A percentile compares a stretch with the other conserved stretches of the same genome.
These are phyloP conservation scores for Shiraia bambusicola DNA, from an alignment of 2,329 filamentous ascomycete genomes.

Conservation along the genomic window DNA sequence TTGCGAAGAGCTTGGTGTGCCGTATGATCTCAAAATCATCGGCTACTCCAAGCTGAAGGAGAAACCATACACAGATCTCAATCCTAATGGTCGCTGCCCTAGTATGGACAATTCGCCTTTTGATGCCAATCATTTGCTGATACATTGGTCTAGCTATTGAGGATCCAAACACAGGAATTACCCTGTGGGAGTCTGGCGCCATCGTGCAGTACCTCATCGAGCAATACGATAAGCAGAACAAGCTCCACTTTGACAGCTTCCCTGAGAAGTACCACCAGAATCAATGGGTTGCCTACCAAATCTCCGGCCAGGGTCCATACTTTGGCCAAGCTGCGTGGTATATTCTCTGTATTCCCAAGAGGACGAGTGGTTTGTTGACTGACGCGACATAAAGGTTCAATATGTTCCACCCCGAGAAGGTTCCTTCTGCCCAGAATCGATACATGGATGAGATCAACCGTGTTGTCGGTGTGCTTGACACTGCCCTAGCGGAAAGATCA, in stretches of 20 bases:
- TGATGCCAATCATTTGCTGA: too few species aligned
- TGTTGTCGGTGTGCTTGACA: too few species aligned
- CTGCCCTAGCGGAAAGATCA: too few species aligned
- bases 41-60: slow-evolving; percentile 46
- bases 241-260: slow-evolving; percentile 46
- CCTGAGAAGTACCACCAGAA: slow-evolving; percentile 43
- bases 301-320: too few species aligned
- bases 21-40: slow-evolving; percentile 42
- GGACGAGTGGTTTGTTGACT: too few species aligned
- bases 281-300: slow-evolving; percentile 51
- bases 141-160: slow-evolving; percentile 50
- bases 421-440: too few species aligned
- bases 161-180: slow-evolving; percentile 49
- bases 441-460: too few species aligned
- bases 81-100: slow-evolving; percentile 46
- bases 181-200: slow-evolving; percentile 50
- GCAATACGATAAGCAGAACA: slow-evolving; percentile 46
- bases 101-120: too few species aligned
- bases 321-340: too few species aligned
- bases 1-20: slow-evolving; percentile 48
- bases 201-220: slow-evolving; percentile 50
- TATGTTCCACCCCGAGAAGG: too few species aligned
- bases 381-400: too few species aligned
- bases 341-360: too few species aligned
- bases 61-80: slow-evolving; percentile 42